Evolutionary conservation across 306 rosid species (phyloP).

Genomic region (Cucurbita argyrosperma): DNA sequence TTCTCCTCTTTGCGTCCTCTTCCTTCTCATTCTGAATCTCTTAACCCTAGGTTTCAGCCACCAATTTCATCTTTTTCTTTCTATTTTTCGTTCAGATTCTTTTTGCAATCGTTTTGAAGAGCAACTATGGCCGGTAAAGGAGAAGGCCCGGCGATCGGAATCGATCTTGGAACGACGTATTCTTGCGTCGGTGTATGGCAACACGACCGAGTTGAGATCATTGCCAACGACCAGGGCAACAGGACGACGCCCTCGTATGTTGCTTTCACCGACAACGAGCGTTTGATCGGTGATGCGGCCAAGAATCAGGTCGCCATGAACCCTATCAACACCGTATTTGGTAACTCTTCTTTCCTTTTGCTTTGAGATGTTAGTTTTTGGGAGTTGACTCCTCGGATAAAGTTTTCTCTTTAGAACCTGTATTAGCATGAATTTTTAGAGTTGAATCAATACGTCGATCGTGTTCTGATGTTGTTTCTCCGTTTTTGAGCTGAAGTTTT

Average conservation of each 20-base stretch:
- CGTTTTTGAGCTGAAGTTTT: background rate
- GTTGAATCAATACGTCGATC: background rate
- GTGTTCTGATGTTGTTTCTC: background rate
- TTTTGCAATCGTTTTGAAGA: background rate
- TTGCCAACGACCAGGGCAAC: constrained; percentile 56
- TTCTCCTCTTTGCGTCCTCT: background rate
- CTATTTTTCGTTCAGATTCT: background rate
- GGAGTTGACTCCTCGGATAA: background rate
- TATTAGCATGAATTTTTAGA: background rate
- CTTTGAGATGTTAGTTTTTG: background rate
- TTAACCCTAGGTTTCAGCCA: background rate
- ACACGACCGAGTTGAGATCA: constrained; percentile 55
- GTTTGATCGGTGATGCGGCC: constrained; percentile 58
- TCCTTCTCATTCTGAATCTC: background rate
- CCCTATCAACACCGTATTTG: constrained; percentile 51
- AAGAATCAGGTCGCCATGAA: constrained; percentile 71
- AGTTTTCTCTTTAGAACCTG: background rate
- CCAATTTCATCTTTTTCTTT: background rate
- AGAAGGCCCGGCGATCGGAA: constrained; percentile 54
- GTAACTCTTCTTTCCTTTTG: background rate
- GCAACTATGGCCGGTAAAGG: constrained; percentile 42
- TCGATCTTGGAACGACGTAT: constrained; percentile 53
- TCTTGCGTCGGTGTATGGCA: constrained; percentile 69
- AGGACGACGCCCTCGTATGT: constrained; percentile 55
- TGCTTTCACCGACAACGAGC: constrained; percentile 38